phyloP scores from a whole-genome alignment of 768 basidiomycete species.

The Agaricus blazei region DNA sequence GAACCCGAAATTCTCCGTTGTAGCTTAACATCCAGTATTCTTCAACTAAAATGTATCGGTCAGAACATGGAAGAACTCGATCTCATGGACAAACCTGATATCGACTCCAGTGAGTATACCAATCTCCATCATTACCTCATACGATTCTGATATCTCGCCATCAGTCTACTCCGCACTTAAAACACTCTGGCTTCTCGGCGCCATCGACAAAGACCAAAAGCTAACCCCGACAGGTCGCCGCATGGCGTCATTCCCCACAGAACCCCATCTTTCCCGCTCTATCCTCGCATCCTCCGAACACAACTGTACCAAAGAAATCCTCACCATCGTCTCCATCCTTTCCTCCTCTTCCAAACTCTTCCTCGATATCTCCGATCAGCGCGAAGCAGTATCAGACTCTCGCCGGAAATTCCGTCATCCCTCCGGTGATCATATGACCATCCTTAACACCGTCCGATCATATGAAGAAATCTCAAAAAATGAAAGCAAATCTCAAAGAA shows the following conservation, averaged over 20 bases:
- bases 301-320: conserved; percentile 71
- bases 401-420: conserved; percentile 77
- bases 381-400: conserved; percentile 66
- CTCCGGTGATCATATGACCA: conserved; percentile 87
- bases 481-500: conserved; percentile 42
- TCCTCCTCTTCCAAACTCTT: conserved; percentile 81
- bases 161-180: conserved; percentile 60
- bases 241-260: conserved; percentile 93
- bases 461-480: conserved; percentile 64
- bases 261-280: conserved; percentile 75
- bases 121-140: background rate
- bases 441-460: conserved; percentile 78
- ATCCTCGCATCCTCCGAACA: conserved; percentile 72
- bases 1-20: conserved; percentile 91
- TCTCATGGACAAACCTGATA: conserved; percentile 84
- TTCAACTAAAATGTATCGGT: conserved; percentile 82
- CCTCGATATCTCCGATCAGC: conserved; percentile 67
- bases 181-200: conserved; percentile 75
- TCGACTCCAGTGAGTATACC: conserved; percentile 56
- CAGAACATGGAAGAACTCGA: conserved; percentile 79
- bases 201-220: conserved; percentile 58
- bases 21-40: conserved; percentile 74
- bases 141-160: background rate
- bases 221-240: conserved; percentile 72
- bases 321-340: conserved; percentile 81